phyloP scores from a whole-genome alignment of 139 green algal species.

The Coelastrella sp. region DNA sequence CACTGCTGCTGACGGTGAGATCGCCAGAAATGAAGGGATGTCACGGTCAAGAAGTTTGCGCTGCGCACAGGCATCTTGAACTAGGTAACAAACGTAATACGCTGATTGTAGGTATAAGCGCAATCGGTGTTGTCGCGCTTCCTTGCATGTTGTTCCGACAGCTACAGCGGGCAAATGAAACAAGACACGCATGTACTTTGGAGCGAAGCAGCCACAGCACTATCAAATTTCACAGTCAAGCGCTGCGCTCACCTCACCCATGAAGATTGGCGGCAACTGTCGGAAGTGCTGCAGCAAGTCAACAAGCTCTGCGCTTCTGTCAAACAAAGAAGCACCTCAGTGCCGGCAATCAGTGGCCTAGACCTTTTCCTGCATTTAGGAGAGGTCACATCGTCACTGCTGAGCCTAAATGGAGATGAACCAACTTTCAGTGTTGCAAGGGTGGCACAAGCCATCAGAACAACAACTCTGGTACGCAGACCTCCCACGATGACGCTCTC shows the following conservation, averaged over 20 bases:
- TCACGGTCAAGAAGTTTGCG: too few relatives aligned
- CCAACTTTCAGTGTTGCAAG: slow-evolving; percentile 21
- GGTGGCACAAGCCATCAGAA: slow-evolving; percentile 26
- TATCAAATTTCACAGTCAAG: neutral
- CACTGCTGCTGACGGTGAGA: too few relatives aligned
- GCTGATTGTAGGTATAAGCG: neutral
- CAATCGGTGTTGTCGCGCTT: neutral
- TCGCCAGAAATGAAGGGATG: too few relatives aligned
- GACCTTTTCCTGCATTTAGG: slow-evolving; percentile 5
- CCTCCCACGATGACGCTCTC: too few relatives aligned
- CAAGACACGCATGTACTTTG: neutral
- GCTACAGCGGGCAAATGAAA: neutral
- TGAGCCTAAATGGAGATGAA: slow-evolving; percentile 23
- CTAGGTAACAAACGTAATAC: too few relatives aligned
- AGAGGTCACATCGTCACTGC: slow-evolving; percentile 9
- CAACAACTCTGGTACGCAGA: neutral
- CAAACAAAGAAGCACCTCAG: neutral
- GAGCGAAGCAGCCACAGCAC: neutral
- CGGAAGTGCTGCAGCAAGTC: neutral
- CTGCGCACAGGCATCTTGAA: too few relatives aligned
- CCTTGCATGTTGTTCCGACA: neutral
- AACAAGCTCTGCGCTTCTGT: neutral
- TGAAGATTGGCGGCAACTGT: slow-evolving; percentile 25
- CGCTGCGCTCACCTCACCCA: neutral
- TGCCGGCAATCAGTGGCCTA: neutral